Base-by-base conservation (phyloP, 2,329 filamentous ascomycete species). In the Basipetospora chlamydospora region DNA sequence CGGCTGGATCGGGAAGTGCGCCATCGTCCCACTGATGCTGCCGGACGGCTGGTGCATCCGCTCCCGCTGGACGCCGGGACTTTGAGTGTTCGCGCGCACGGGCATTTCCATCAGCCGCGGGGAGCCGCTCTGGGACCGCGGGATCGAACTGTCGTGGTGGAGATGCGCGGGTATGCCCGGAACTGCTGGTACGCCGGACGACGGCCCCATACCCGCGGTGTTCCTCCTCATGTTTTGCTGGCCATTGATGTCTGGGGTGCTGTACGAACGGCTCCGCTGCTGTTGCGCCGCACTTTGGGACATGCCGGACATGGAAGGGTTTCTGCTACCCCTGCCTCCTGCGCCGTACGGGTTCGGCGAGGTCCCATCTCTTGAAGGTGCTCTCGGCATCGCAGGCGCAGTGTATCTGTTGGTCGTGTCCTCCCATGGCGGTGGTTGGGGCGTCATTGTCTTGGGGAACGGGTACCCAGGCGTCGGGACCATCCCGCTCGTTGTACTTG, bases 171-270 rank as follows among this genome's bases (percentile, higher is more conserved):
- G 81, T 35, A 87, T 86, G 5, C 81, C 80, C 6, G 81, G 81
- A 10, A 87, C 80, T 9, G 73, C 73, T 5, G 81, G 81, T 5
- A 85, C 70, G 41, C 61, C 53, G 46, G 54, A 63, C 64, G 53
- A 62, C 68, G 53, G 57, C 65, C 56, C 72, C 70, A 44, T 66
- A 61, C 37, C 63, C 12, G 42, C 42, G 12, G 42, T 44, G 26
- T 44, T 56, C 50, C 73, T 64, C 43, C 75, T 66, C 50, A 67
- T 64, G 33, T 67, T 67, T 43, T 70, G 67, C 37, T 77, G 71
- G 37, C 71, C 77, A 45, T 92, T 84, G 47, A 94, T 94, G 54
- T 96, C 87, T 6, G 90, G 88, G 43, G 87, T 95, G 60, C 88
- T 96, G 50, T 92, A 92, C 26, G 87, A 94, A 44, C 90, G 74